Evolutionary conservation across 1,284 basidiomycete genomes (phyloP).

Genomic region (Puccinia polysora): DNA sequence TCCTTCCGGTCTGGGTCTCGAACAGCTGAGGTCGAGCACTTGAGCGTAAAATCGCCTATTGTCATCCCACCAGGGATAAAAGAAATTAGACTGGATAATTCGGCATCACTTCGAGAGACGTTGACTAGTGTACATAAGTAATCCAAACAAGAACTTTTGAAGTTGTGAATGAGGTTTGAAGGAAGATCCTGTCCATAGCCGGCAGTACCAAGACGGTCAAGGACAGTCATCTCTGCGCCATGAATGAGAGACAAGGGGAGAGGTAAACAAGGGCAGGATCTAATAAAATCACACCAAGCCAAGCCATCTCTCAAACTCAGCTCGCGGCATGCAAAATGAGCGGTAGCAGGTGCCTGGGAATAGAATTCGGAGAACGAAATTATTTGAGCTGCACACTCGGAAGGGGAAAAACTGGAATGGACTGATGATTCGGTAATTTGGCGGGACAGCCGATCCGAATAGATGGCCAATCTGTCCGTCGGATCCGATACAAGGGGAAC

Average conservation of each 20-base stretch:
- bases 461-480: slow-evolving; percentile 72
- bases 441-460: slow-evolving; percentile 66
- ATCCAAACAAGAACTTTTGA: slow-evolving; percentile 12
- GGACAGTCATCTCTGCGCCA: slow-evolving; percentile 54
- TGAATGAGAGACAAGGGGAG: slow-evolving; percentile 52
- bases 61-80: background rate
- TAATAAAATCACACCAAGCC: slow-evolving; percentile 87
- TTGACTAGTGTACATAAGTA: slow-evolving; percentile 24
- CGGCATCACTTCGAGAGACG: background rate
- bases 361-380: slow-evolving; percentile 83
- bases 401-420: slow-evolving; percentile 53
- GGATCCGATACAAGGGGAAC: slow-evolving; percentile 79
- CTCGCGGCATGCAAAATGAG: slow-evolving; percentile 57
- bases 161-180: slow-evolving; percentile 13
- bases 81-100: background rate
- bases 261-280: slow-evolving; percentile 55
- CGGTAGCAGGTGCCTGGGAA: slow-evolving; percentile 63
- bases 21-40: background rate
- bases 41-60: slow-evolving; percentile 29
- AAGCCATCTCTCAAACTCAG: slow-evolving; percentile 76
- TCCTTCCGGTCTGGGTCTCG: slow-evolving; percentile 19
- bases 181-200: slow-evolving; percentile 40
- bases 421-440: slow-evolving; percentile 32
- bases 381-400: slow-evolving; percentile 62
- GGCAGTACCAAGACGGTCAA: slow-evolving; percentile 54